phyloP scores from a whole-genome alignment of 805 yeast genomes.

The Tetrapisispora iriomotensis region DNA sequence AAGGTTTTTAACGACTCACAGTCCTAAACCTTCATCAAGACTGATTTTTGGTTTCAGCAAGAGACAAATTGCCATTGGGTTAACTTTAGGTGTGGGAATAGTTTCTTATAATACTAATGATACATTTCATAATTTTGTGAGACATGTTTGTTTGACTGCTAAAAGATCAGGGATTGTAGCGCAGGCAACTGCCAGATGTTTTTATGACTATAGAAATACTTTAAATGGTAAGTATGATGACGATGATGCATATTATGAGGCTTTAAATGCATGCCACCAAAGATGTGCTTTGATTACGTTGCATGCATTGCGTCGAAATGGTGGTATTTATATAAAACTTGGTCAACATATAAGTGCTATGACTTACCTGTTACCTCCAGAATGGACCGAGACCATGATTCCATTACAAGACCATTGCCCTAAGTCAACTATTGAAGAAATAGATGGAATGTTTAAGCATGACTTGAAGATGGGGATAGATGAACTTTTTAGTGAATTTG shows the following conservation, averaged over 20 bases:
- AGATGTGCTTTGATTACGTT: slow-evolving; percentile 73
- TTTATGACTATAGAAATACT: slow-evolving; percentile 53
- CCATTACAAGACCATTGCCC: slow-evolving; percentile 92
- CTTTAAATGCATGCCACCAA: slow-evolving; percentile 56
- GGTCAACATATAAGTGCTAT: slow-evolving; percentile 93
- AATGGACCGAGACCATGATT: slow-evolving; percentile 93
- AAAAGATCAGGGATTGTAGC: slow-evolving; percentile 55
- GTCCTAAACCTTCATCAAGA: neutral
- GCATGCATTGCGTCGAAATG: slow-evolving; percentile 70
- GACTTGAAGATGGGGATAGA: slow-evolving; percentile 57
- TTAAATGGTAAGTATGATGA: slow-evolving; percentile 37
- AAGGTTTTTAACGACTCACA: too few relatives aligned
- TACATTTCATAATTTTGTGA: slow-evolving; percentile 15
- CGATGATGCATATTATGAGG: slow-evolving; percentile 39
- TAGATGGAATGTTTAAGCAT: slow-evolving; percentile 50
- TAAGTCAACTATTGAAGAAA: slow-evolving; percentile 57
- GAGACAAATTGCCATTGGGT: neutral
- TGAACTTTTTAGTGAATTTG: slow-evolving; percentile 59
- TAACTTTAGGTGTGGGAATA: slow-evolving; percentile 8
- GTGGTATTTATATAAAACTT: slow-evolving; percentile 86
- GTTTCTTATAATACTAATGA: slow-evolving; percentile 21
- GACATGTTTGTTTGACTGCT: slow-evolving; percentile 27
- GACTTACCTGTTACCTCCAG: slow-evolving; percentile 80
- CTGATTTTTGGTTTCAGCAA: neutral
- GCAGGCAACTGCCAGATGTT: slow-evolving; percentile 63